phyloP scores from a whole-genome alignment of 345 rosid genomes.

The Hypericum perforatum region DNA sequence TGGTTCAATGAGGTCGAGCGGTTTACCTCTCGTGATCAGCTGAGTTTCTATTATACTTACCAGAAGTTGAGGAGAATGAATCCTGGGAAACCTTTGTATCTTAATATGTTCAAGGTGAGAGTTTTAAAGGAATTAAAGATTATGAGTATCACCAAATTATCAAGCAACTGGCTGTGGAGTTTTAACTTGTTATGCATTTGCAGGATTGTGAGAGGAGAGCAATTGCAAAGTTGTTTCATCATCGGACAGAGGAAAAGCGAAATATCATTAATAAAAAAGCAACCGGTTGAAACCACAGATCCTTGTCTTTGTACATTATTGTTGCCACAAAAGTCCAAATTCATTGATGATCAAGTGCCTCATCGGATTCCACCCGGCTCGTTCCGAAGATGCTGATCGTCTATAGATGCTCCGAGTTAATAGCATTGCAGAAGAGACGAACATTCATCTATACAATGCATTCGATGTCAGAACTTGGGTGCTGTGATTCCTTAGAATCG shows the following conservation, averaged over 20 bases:
- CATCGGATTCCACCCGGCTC: too few relatives aligned
- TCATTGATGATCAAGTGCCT: too few relatives aligned
- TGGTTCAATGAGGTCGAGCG: slow-evolving; percentile 99
- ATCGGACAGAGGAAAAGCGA: slow-evolving; percentile 66
- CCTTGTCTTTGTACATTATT: slow-evolving; percentile 13
- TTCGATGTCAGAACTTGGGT: too few relatives aligned
- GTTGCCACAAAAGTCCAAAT: background rate
- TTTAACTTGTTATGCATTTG: slow-evolving; percentile 3
- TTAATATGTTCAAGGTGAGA: slow-evolving; percentile 92
- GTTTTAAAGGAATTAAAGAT: background rate
- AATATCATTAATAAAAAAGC: slow-evolving; percentile 26
- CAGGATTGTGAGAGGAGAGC: slow-evolving; percentile 97
- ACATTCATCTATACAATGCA: too few relatives aligned
- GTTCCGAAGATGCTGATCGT: too few relatives aligned
- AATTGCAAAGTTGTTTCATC: slow-evolving; percentile 74
- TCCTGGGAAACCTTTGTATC: slow-evolving; percentile 65
- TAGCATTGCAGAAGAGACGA: too few relatives aligned
- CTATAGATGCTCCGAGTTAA: too few relatives aligned
- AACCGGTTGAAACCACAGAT: slow-evolving; percentile 17
- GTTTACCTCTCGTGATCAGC: slow-evolving; percentile 95
- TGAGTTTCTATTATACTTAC: slow-evolving; percentile 82
- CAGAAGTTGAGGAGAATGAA: slow-evolving; percentile 76
- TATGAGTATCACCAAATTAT: background rate
- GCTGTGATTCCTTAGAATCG: too few relatives aligned
- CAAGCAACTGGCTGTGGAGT: background rate